phyloP scores from a whole-genome alignment of 805 yeast species.

The Teunomyces lycoperdinae region DNA sequence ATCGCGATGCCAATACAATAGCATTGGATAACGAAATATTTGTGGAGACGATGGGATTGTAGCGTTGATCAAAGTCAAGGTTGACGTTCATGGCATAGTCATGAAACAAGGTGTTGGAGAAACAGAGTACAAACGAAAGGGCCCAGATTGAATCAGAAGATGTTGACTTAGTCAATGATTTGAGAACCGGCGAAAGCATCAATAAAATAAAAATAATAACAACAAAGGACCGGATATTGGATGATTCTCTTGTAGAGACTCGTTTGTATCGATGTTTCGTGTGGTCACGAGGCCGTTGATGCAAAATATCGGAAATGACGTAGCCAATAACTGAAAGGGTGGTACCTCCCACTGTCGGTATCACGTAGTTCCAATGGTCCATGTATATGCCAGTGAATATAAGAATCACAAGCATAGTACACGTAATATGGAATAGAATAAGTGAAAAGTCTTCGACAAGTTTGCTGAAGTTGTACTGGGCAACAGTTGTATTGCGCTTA shows the following conservation, averaged over 20 bases:
- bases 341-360: conserved; percentile 33
- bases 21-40: conserved; percentile 83
- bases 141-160: conserved; percentile 97
- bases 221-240: conserved; percentile 56
- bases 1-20: conserved; percentile 85
- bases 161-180: conserved; percentile 83
- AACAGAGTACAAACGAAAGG: conserved; percentile 71
- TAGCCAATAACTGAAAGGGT: conserved; percentile 33
- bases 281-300: not conserved
- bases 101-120: conserved; percentile 64
- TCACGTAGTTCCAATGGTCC: conserved; percentile 47
- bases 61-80: conserved; percentile 11
- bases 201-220: conserved; percentile 68
- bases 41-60: conserved; percentile 64
- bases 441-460: conserved; percentile 71
- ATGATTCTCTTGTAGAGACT: conserved; percentile 12
- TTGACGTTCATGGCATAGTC: conserved; percentile 60
- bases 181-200: conserved; percentile 84
- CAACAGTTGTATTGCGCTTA: conserved; percentile 72
- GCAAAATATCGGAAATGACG: conserved; percentile 10
- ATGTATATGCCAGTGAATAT: conserved; percentile 64
- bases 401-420: conserved; percentile 59
- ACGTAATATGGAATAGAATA: conserved; percentile 62
- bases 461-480: conserved; percentile 58
- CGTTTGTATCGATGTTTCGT: conserved; percentile 4